Evolutionary conservation across 2,329 filamentous ascomycete genomes (phyloP), one percentile per base, ranked within the genome.

Genomic region (Elsinoe arachidis): DNA sequence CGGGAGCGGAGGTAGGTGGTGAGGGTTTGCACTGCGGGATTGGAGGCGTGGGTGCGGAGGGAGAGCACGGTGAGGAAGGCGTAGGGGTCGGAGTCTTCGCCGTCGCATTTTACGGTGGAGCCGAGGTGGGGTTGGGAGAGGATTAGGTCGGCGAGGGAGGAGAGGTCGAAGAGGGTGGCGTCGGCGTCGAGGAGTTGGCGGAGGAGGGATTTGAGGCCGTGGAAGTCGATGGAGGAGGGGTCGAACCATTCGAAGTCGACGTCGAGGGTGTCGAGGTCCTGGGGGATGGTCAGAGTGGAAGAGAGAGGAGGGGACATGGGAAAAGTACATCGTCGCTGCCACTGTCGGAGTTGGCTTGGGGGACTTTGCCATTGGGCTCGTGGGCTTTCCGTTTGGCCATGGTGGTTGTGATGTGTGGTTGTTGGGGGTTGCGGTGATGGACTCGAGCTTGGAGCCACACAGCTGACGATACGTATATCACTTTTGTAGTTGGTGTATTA

Each of bases 221-320:
- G 92, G 73, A 97, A 97, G 73, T 99, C 93, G 65, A 95, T 80
- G 6, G 87, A 83, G 65, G 93, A 86, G 61, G 92, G 95, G 74
- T 96, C 95, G 76, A 97, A 99, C 88, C 90, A 97, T 76, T 99
- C 93, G 67, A 99, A 99, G 63, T 97, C 92, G 58, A 97, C 90
- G 69, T 97, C 86, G 63, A 99, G 84, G 71, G 92, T 87, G 69
- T 96, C 88, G 67, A 90, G 87, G 67, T 96, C 89, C 88, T 95
- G 59, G 12, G 12, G 38, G 52, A 54, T 37, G 2, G 6, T 58
- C n/a, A 63, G 54, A 58, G 15, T 11, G 39, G 12, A 2, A n/a
- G 5, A 19, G n/a, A 23, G 41, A 33, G n/a, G n/a, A 9, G 12
- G 14, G 17, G 38, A 12, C 38, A 10, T 12, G n/a, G 14, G 26